A percentile compares a stretch with the other conserved stretches of the same genome.
phyloP scores from a whole-genome alignment of 139 green algal genomes.

The Chlamydomonas sp. region DNA sequence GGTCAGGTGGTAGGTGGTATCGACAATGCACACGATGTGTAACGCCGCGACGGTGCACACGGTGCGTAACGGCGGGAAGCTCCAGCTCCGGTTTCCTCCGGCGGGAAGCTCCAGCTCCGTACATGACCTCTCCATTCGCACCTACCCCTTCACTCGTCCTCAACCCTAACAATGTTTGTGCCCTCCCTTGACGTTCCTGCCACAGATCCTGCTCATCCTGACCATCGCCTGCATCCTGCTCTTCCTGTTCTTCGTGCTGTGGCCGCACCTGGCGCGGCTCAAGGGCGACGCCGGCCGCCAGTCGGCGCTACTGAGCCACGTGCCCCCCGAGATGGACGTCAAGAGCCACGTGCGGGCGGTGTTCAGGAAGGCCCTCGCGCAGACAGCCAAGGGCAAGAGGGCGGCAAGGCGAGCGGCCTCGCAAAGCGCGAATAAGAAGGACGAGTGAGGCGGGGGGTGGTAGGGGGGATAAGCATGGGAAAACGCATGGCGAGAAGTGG shows the following conservation, averaged over 20 bases:
- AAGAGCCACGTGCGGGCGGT: neutral
- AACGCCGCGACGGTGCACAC: neutral
- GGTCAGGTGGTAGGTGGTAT: neutral
- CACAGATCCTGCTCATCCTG: neutral
- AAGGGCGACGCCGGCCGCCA: neutral
- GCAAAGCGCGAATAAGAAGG: too few species aligned
- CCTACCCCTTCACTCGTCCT: neutral
- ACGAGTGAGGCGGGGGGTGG: too few species aligned
- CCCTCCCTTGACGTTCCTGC: neutral
- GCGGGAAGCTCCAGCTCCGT: neutral
- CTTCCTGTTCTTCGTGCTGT: neutral
- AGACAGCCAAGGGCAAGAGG: too few species aligned
- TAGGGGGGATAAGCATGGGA: too few species aligned
- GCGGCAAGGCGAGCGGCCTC: too few species aligned
- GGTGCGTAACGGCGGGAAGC: neutral
- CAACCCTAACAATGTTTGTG: neutral
- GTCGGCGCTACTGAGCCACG: slow-evolving; percentile 7
- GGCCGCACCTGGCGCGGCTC: neutral
- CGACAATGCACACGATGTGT: neutral
- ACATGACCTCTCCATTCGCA: neutral
- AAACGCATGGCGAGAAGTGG: too few species aligned
- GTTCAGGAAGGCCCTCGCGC: neutral
- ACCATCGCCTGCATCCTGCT: neutral
- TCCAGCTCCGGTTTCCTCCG: neutral
- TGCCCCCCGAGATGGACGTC: slow-evolving; percentile 23